These are phyloP conservation scores for Oryza officinalis DNA, from an alignment of 176 grass and related monocot genomes.

Conservation along the genomic window DNA sequence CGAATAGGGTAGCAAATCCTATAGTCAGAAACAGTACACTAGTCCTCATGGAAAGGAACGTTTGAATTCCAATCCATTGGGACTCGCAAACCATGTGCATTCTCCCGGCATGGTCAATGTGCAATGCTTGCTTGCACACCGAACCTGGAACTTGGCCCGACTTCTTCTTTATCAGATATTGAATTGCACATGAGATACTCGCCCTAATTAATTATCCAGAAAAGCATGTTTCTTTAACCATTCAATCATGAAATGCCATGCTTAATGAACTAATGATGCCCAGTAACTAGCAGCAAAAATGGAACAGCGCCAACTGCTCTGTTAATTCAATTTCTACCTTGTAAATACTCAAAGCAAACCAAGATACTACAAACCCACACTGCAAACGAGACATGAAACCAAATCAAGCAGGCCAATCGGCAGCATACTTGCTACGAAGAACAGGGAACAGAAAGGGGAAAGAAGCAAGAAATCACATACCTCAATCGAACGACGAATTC, in stretches of 20 bases:
- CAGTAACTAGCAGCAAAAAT: neutral
- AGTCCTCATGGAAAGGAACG: neutral
- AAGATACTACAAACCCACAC: neutral
- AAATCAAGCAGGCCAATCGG: neutral
- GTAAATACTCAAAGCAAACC: neutral
- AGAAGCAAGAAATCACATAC: conserved; percentile 13
- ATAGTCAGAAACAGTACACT: neutral
- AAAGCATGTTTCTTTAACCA: neutral
- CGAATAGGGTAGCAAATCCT: no score
- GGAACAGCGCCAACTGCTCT: neutral
- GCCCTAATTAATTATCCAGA: neutral
- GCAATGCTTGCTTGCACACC: neutral
- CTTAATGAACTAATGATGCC: neutral
- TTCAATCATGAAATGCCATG: neutral
- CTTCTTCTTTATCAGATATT: neutral
- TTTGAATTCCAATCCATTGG: neutral
- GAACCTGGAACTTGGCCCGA: neutral
- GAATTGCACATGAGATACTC: neutral
- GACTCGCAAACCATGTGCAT: neutral
- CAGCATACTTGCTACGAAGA: neutral
- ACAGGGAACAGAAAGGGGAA: neutral
- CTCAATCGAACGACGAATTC: conserved; percentile 3
- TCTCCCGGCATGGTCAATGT: neutral
- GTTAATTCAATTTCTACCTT: neutral
- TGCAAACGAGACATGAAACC: neutral